Conservation (phyloP, 2,329 filamentous ascomycete species). For the Ilyonectria sp. region DNA sequence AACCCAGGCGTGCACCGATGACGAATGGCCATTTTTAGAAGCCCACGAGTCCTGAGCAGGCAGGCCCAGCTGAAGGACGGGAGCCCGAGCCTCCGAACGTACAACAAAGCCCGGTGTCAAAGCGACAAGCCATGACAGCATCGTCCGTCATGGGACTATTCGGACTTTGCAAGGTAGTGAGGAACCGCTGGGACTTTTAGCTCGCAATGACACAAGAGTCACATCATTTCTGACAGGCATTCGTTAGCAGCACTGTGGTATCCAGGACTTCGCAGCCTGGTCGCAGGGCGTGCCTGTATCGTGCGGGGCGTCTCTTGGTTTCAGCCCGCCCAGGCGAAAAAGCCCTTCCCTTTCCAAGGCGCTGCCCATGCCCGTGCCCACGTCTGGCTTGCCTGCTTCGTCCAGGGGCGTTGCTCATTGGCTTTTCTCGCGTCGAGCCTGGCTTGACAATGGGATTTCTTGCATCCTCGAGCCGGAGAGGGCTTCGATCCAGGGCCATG, state of each 20-base stretch:
- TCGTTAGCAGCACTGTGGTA: conserved; percentile 37
- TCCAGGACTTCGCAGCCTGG: conserved; percentile 19
- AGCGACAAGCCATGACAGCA: conserved; percentile 25
- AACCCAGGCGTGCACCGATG: conserved; percentile 39
- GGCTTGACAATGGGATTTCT: conserved; percentile 8
- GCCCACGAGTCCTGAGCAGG: conserved; percentile 3
- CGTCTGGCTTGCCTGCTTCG: conserved; percentile 31
- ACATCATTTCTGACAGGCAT: conserved; percentile 46
- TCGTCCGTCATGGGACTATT: conserved; percentile 24
- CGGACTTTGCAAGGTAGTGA: conserved; percentile 33
- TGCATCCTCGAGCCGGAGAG: conserved; percentile 5
- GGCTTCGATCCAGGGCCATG: conserved; percentile 13
- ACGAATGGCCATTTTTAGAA: conserved; percentile 39
- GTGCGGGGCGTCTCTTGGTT: conserved; percentile 39
- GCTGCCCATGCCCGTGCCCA: conserved; percentile 43
- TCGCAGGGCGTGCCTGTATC: conserved; percentile 41
- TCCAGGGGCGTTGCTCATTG: conserved; percentile 27
- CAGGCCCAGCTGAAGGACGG: not conserved
- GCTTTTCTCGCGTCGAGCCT: conserved; percentile 1
- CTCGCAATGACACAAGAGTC: conserved; percentile 48
- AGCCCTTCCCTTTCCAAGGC: conserved; percentile 31
- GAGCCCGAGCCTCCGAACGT: conserved; percentile 2
- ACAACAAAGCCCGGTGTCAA: conserved; percentile 4
- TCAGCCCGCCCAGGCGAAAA: conserved; percentile 37
- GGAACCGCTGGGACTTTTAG: conserved; percentile 31